Conservation (phyloP, 805 yeast species). For the Kodamaea sagamina region DNA sequence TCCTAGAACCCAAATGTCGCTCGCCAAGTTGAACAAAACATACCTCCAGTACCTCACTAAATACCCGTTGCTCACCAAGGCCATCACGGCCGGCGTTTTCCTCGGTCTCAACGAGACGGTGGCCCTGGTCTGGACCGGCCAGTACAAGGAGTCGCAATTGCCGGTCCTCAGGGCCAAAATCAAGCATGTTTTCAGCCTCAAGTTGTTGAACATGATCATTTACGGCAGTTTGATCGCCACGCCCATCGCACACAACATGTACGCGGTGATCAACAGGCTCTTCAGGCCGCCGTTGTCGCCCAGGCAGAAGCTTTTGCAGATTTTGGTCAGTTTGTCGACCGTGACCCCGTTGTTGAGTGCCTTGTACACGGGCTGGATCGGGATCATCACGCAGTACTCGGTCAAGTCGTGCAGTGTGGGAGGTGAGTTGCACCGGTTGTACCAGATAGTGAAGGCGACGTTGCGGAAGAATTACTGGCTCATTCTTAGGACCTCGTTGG, state of each 20-base stretch:
- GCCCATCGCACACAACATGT: constrained; percentile 59
- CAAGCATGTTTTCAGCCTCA: constrained; percentile 45
- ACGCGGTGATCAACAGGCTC: constrained; percentile 41
- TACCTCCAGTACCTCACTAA: constrained; percentile 42
- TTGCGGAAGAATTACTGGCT: constrained; percentile 46
- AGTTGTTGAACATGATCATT: constrained; percentile 54
- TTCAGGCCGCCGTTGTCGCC: constrained; percentile 43
- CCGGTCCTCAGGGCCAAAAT: constrained; percentile 21
- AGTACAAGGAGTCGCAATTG: constrained; percentile 30
- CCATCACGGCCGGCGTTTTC: constrained; percentile 56
- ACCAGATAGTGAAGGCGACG: constrained; percentile 27
- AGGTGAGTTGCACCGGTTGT: constrained; percentile 16
- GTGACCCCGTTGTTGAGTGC: constrained; percentile 56
- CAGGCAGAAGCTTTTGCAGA: constrained; percentile 48
- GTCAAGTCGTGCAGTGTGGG: constrained; percentile 9
- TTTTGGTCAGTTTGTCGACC: constrained; percentile 52
- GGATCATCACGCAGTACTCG: constrained; percentile 47
- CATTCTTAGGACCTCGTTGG: constrained; percentile 54
- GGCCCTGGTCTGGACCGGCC: constrained; percentile 53
- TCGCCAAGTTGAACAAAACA: constrained; percentile 23
- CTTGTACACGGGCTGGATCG: constrained; percentile 52
- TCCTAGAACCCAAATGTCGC: constrained; percentile 9
- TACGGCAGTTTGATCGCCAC: constrained; percentile 57
- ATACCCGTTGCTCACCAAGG: constrained; percentile 61
- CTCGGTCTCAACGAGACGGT: constrained; percentile 59